These are phyloP conservation scores for Phytophthora sojae DNA, from an alignment of 352 stramenopile species.

Conservation along the genomic window DNA sequence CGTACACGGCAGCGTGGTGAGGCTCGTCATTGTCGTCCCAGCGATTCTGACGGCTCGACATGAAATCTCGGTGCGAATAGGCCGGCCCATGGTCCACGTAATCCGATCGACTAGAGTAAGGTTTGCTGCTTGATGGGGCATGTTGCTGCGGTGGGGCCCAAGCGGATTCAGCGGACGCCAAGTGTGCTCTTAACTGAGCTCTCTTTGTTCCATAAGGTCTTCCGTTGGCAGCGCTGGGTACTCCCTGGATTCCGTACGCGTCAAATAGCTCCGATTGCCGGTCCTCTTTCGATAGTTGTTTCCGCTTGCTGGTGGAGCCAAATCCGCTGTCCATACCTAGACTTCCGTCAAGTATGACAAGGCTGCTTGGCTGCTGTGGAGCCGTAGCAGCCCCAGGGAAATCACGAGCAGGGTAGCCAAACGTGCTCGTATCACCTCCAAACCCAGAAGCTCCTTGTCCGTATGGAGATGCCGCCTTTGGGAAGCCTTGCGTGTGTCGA, in stretches of 20 bases:
- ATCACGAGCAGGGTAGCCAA: constrained; percentile 24
- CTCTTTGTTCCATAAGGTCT: constrained; percentile 59
- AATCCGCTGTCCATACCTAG: constrained; percentile 19
- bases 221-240: constrained; percentile 2
- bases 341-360: constrained; percentile 56
- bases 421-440: constrained; percentile 42
- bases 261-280: constrained; percentile 68
- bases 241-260: constrained; percentile 60
- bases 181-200: constrained; percentile 60
- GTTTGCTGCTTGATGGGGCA: constrained; percentile 27
- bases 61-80: constrained; percentile 22
- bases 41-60: constrained; percentile 14
- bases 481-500: constrained; percentile 33
- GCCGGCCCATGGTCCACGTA: constrained; percentile 18
- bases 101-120: constrained; percentile 42
- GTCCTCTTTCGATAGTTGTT: constrained; percentile 57
- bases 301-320: constrained; percentile 29
- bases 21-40: constrained; percentile 23
- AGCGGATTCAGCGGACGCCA: constrained; percentile 46
- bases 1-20: constrained; percentile 2
- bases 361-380: constrained; percentile 41
- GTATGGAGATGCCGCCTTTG: constrained; percentile 57
- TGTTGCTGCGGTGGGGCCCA: constrained; percentile 48
- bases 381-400: constrained; percentile 18
- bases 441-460: constrained; percentile 45